phyloP scores from a whole-genome alignment of 768 basidiomycete species.

The Amanita jacksonii region DNA sequence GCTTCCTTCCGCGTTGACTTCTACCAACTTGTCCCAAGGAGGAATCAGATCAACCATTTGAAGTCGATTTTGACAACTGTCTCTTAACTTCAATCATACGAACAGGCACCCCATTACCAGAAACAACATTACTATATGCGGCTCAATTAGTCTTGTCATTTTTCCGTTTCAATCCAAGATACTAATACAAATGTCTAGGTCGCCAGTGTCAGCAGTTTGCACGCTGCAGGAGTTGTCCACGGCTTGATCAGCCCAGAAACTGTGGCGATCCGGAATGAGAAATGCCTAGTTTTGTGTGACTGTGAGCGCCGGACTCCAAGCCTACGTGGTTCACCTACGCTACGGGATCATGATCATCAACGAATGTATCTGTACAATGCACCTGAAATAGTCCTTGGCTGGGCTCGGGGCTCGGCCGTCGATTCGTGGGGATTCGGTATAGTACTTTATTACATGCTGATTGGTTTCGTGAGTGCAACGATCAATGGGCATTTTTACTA shows the following conservation, averaged over 20 bases:
- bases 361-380: conserved; percentile 27
- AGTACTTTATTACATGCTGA: conserved; percentile 39
- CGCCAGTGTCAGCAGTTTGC: conserved; percentile 34
- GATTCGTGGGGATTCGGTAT: conserved; percentile 57
- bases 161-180: neutral
- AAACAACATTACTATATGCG: conserved; percentile 8
- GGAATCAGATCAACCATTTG: neutral
- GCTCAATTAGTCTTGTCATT: conserved; percentile 1
- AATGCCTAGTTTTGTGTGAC: conserved; percentile 37
- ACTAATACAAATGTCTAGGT: conserved; percentile 18
- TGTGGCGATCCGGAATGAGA: conserved; percentile 31
- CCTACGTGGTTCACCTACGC: conserved; percentile 9
- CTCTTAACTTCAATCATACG: conserved; percentile 1
- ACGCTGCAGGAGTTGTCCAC: conserved; percentile 37
- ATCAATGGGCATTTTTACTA: neutral
- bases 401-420: conserved; percentile 40
- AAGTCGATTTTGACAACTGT: conserved; percentile 1
- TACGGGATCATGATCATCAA: conserved; percentile 8
- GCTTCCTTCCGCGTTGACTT: too few relatives aligned
- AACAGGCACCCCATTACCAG: neutral
- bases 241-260: conserved; percentile 34
- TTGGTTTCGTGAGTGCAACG: conserved; percentile 28
- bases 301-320: conserved; percentile 26
- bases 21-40: neutral
- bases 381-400: conserved; percentile 46